Evolutionary conservation across 345 rosid species (phyloP), one percentile per base, ranked within the genome.

Genomic region (Anacardium occidentale): DNA sequence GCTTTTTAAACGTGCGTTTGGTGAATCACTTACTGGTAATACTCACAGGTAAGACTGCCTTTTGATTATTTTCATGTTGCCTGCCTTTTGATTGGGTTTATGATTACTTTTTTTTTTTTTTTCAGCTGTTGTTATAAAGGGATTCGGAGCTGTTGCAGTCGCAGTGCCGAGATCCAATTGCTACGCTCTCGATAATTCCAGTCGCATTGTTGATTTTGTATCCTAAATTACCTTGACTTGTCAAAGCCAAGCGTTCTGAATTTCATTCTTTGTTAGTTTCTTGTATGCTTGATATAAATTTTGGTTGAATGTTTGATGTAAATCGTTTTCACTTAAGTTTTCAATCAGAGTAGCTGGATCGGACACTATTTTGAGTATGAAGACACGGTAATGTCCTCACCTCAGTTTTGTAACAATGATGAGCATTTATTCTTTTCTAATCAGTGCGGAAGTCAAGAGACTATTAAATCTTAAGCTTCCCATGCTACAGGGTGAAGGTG

Each of bases 171-270:
- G 74, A 58, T 88, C 97, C 56, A 82, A 75, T 71, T 95, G 98
- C 90, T 92, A 95, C 62, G 89, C 85, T 77, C 60, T 95, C 40
- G 98, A 91, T 80, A 91, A 89, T 85, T 83, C 98, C 37, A 95
- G 99, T 76, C 96, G 81, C 61, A 87, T 95, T 80, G 81, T 91
- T 42, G 99, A 95, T 71, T 95, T 95, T 66, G 99, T 95, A 95
- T 95, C 99, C 97, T 84, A 50, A 69, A 69, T 66, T 64, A 24
- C 17, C 10, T 14, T 60, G 6, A 10, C 20, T 18, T 15, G 25
- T 64, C 22, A 14, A 65, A 25, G 37, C n/a, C 7, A 24, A 7
- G 34, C n/a, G 21, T 29, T 11, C 7, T 51, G 10, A 14, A 22
- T 45, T 64, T 26, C 5, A 45, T 37, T 51, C 51, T 54, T 21